A percentile compares a stretch with the other conserved stretches of the same genome.
phyloP scores from a whole-genome alignment of 192 early-diverging fungal genomes.

The Coemansia sp. region DNA sequence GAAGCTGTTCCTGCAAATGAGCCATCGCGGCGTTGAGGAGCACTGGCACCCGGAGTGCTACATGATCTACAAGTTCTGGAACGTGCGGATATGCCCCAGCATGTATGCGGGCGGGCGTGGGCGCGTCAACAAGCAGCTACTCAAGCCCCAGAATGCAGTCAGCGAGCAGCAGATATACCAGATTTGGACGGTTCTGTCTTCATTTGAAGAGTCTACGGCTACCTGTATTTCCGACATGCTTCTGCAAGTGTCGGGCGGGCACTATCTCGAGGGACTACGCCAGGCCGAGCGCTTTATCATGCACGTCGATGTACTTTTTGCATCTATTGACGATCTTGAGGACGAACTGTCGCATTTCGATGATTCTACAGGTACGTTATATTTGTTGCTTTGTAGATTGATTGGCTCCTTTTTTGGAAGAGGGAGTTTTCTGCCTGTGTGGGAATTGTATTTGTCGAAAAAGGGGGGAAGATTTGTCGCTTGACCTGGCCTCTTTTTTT shows the following conservation, averaged over 20 bases:
- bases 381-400: background rate
- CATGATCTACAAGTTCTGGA: conserved; percentile 94
- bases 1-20: conserved; percentile 96
- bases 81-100: conserved; percentile 53
- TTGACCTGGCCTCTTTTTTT: background rate
- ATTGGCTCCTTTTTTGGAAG: background rate
- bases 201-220: conserved; percentile 95
- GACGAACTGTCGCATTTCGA: conserved; percentile 65
- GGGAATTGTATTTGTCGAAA: background rate
- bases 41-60: conserved; percentile 99
- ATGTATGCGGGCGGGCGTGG: conserved; percentile 53
- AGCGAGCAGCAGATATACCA: conserved; percentile 85
- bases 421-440: background rate
- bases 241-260: conserved; percentile 83
- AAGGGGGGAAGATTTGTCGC: background rate
- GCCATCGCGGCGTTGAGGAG: conserved; percentile 69
- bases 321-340: conserved; percentile 87
- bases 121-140: conserved; percentile 54
- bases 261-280: conserved; percentile 78
- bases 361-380: conserved; percentile 61
- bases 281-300: conserved; percentile 85
- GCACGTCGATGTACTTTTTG: conserved; percentile 92
- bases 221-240: conserved; percentile 96
- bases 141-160: conserved; percentile 47
- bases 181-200: conserved; percentile 89